Evolutionary conservation across 148 eudicot species (phyloP).

Genomic region (Nepenthes mirabilis): DNA sequence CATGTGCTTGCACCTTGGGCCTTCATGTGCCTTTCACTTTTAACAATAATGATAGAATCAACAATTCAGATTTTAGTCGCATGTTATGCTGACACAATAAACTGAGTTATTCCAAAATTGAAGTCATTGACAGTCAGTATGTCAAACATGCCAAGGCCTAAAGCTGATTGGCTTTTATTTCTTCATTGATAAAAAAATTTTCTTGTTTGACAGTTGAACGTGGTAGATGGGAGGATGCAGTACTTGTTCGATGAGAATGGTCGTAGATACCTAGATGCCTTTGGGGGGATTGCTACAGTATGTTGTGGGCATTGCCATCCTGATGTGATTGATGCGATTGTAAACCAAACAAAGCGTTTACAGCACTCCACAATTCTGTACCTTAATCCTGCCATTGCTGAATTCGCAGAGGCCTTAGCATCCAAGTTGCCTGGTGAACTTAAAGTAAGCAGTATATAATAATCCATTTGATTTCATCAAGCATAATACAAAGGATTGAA

Average conservation of each 20-base stretch:
- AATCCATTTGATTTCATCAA: neutral
- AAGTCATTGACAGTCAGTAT: too few species aligned
- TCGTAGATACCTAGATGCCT: slow-evolving; percentile 78
- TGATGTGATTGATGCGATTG: slow-evolving; percentile 66
- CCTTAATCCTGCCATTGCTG: slow-evolving; percentile 67
- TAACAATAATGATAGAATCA: too few species aligned
- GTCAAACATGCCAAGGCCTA: too few species aligned
- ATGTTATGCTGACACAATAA: too few species aligned
- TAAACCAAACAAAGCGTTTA: slow-evolving; percentile 49
- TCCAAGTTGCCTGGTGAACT: slow-evolving; percentile 89
- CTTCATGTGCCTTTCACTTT: too few species aligned
- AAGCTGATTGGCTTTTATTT: neutral
- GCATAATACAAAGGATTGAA: too few species aligned
- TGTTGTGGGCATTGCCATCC: slow-evolving; percentile 95
- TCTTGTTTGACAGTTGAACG: slow-evolving; percentile 39
- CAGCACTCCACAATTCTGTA: slow-evolving; percentile 90
- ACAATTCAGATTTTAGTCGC: too few species aligned
- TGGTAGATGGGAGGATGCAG: slow-evolving; percentile 97
- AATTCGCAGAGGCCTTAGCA: slow-evolving; percentile 93
- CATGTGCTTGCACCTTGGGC: too few species aligned
- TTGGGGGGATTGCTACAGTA: slow-evolving; percentile 91
- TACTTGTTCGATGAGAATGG: slow-evolving; percentile 85
- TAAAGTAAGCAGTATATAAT: slow-evolving; percentile 32
- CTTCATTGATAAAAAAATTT: neutral
- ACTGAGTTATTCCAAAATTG: too few species aligned